These are phyloP conservation scores for Microthlaspi erraticum DNA, from an alignment of 345 rosid species.

Conservation along the genomic window DNA sequence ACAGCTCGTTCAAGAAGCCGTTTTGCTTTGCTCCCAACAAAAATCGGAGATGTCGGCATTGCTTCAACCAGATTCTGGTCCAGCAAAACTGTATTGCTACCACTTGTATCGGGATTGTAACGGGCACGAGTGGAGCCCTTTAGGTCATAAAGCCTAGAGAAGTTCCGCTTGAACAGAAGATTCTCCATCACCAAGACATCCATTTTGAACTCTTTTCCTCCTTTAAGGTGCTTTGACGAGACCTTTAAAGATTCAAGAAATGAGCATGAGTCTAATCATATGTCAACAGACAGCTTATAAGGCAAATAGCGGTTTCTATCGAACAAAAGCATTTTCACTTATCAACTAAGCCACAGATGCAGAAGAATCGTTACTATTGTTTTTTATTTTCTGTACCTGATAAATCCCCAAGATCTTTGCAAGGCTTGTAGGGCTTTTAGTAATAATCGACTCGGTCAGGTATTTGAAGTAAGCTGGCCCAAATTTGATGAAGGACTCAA, in stretches of 20 bases:
- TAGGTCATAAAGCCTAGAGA: slow-evolving; percentile 86
- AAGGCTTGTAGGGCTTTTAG: slow-evolving; percentile 85
- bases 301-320: not conserved
- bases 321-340: not conserved
- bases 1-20: slow-evolving; percentile 90
- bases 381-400: slow-evolving; percentile 62
- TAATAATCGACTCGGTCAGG: slow-evolving; percentile 72
- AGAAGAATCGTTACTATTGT: not conserved
- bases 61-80: slow-evolving; percentile 98
- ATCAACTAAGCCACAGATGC: slow-evolving; percentile 1
- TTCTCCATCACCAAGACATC: slow-evolving; percentile 98
- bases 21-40: slow-evolving; percentile 93
- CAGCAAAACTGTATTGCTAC: slow-evolving; percentile 84
- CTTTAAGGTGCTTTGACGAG: slow-evolving; percentile 78
- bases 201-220: slow-evolving; percentile 92
- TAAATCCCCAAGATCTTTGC: slow-evolving; percentile 96
- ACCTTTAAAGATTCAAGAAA: slow-evolving; percentile 60
- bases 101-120: slow-evolving; percentile 89
- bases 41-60: slow-evolving; percentile 95
- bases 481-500: slow-evolving; percentile 93
- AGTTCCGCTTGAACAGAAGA: slow-evolving; percentile 78
- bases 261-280: not conserved
- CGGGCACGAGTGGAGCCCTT: slow-evolving; percentile 96
- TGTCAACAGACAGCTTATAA: slow-evolving; percentile 14
- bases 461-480: slow-evolving; percentile 87